These are phyloP conservation scores for Fomitopsis pinicola DNA, from an alignment of 1,284 basidiomycete genomes.

Conservation along the genomic window DNA sequence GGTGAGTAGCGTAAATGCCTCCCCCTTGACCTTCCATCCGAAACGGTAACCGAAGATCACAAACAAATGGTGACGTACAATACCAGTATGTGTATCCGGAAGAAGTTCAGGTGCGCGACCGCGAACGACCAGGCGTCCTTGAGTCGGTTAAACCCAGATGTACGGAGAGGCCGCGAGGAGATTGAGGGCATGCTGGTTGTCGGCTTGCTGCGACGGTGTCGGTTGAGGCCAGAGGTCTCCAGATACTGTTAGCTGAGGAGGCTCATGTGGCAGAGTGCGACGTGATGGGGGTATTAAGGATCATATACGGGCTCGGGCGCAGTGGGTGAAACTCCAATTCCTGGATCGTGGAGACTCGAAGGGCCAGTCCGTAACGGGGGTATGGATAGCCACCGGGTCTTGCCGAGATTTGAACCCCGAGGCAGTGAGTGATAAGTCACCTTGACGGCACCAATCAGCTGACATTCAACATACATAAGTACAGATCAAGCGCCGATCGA, in stretches of 20 bases:
- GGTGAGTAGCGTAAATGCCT: background rate
- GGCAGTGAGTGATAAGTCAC: no score
- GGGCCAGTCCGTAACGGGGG: no score
- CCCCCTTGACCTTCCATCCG: background rate
- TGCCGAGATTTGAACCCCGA: no score
- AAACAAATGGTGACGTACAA: constrained; percentile 36
- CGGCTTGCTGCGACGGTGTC: background rate
- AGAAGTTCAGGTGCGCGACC: constrained; percentile 62
- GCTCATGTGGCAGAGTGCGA: background rate
- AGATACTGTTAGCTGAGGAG: background rate
- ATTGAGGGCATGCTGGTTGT: constrained; percentile 5
- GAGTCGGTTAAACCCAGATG: background rate
- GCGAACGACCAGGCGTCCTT: constrained; percentile 18
- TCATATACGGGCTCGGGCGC: background rate
- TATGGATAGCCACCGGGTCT: no score
- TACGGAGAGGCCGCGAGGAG: constrained; percentile 2
- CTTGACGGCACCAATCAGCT: no score
- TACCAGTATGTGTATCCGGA: constrained; percentile 53
- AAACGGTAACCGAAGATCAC: background rate
- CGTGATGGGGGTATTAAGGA: background rate
- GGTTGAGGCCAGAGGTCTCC: background rate
- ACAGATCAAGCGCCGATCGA: no score
- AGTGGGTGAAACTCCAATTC: background rate
- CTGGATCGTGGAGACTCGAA: no score
- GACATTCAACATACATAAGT: no score